Evolutionary conservation across 1,284 basidiomycete species (phyloP).

Genomic region (Malassezia caprae): DNA sequence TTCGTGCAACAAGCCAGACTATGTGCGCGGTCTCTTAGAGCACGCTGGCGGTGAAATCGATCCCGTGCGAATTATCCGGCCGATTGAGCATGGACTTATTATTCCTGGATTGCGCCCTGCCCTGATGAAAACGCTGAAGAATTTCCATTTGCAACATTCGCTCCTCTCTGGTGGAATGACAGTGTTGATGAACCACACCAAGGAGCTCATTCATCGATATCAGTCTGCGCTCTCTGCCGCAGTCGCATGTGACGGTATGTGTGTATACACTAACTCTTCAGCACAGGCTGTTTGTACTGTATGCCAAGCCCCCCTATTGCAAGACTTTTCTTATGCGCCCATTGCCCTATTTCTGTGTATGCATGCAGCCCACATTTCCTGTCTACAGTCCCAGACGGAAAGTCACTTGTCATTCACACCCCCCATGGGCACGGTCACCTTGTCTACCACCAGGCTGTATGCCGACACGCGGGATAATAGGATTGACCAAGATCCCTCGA

Average conservation of each 20-base stretch:
- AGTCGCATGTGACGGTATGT: conserved; percentile 22
- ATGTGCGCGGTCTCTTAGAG: conserved; percentile 81
- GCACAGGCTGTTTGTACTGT: conserved; percentile 21
- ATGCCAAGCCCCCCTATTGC: conserved; percentile 24
- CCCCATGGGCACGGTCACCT: background rate
- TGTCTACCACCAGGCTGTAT: background rate
- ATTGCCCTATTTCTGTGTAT: conserved; percentile 36
- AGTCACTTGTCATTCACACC: background rate
- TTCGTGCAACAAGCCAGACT: conserved; percentile 82
- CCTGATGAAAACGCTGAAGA: conserved; percentile 89
- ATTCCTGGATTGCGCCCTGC: conserved; percentile 89
- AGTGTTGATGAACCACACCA: conserved; percentile 32
- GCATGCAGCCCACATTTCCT: conserved; percentile 35
- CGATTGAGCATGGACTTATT: conserved; percentile 89
- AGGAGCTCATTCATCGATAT: conserved; percentile 25
- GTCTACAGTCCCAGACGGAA: conserved; percentile 2
- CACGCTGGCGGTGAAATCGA: conserved; percentile 94
- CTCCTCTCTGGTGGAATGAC: conserved; percentile 36
- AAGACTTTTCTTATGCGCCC: conserved; percentile 1
- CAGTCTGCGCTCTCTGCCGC: conserved; percentile 23
- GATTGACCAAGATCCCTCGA: background rate
- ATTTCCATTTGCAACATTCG: conserved; percentile 67
- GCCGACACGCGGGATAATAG: background rate
- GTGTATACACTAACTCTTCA: background rate
- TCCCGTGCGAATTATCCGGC: conserved; percentile 80